These are phyloP conservation scores for Bipolaris zeicola DNA, from an alignment of 2,329 filamentous ascomycete species.

Conservation along the genomic window DNA sequence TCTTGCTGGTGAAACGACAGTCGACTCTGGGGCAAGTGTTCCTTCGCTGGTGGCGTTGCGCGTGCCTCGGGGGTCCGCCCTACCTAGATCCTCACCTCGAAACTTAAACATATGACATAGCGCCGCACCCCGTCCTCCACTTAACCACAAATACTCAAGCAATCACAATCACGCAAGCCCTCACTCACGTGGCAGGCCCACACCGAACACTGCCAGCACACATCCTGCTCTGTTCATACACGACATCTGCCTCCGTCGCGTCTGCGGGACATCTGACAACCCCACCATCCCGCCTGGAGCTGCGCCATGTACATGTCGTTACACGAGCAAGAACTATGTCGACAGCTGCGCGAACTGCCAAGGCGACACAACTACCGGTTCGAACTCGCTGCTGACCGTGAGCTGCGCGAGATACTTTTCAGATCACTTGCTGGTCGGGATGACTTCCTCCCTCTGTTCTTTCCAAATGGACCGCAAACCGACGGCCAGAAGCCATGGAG, in stretches of 20 bases:
- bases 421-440: constrained; percentile 79
- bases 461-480: constrained; percentile 72
- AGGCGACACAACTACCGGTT: constrained; percentile 76
- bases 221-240: not conserved
- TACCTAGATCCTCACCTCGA: constrained; percentile 5
- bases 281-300: constrained; percentile 21
- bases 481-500: constrained; percentile 68
- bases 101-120: constrained; percentile 22
- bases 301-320: constrained; percentile 54
- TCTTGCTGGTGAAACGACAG: not conserved
- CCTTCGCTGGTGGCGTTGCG: constrained; percentile 9
- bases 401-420: constrained; percentile 81
- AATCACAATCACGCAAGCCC: constrained; percentile 2
- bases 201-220: constrained; percentile 9
- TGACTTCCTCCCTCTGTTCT: constrained; percentile 79
- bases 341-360: constrained; percentile 80
- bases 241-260: not conserved
- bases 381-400: constrained; percentile 69
- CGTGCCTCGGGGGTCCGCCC: constrained; percentile 15
- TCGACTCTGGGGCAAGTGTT: not conserved
- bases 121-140: constrained; percentile 11
- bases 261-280: constrained; percentile 4
- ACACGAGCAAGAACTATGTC: constrained; percentile 80
- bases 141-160: constrained; percentile 9
- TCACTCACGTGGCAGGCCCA: constrained; percentile 26